Percentiles rank a stretch among this genome's conserved stretches.
phyloP scores from a whole-genome alignment of 495 filamentous ascomycete species.

The Penicillium bovifimosum region DNA sequence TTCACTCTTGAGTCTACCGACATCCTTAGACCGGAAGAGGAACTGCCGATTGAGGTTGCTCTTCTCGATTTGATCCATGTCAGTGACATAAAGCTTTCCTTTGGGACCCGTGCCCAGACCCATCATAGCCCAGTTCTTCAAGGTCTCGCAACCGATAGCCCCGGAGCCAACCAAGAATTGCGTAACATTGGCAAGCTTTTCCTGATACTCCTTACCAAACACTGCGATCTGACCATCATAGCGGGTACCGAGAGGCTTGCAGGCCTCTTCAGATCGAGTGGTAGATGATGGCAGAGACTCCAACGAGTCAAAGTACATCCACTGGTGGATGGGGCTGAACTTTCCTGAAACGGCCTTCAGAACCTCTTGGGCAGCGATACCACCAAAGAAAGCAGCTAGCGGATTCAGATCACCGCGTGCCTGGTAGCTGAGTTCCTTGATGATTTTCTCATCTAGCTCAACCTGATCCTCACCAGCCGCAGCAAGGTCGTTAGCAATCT shows the following conservation, averaged over 20 bases:
- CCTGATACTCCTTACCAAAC: constrained; percentile 88
- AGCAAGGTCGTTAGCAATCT: constrained; percentile 64
- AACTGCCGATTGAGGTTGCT: constrained; percentile 99
- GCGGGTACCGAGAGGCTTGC: constrained; percentile 72
- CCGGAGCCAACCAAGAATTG: constrained; percentile 96
- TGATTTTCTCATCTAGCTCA: constrained; percentile 86
- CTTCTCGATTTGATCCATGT: constrained; percentile 98
- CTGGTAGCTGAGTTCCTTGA: constrained; percentile 91
- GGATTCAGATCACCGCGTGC: constrained; percentile 88
- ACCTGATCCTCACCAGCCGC: constrained; percentile 60
- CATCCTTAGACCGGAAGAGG: constrained; percentile 88
- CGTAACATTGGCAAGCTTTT: constrained; percentile 81
- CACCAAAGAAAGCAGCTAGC: constrained; percentile 93
- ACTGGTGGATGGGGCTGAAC: constrained; percentile 88
- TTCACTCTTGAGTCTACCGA: constrained; percentile 95
- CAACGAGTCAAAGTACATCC: constrained; percentile 94
- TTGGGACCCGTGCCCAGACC: constrained; percentile 84
- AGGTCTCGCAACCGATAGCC: constrained; percentile 97
- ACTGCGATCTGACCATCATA: constrained; percentile 98
- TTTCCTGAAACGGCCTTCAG: constrained; percentile 97
- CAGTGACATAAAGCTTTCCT: constrained; percentile 85
- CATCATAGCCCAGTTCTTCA: constrained; percentile 99
- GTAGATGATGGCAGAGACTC: constrained; percentile 79
- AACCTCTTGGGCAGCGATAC: constrained; percentile 91
- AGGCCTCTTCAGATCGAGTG: constrained; percentile 76